Evolutionary conservation across 163 green algal species (phyloP), one percentile per base, ranked within the genome.

Genomic region (Trebouxiophyceae sp.): DNA sequence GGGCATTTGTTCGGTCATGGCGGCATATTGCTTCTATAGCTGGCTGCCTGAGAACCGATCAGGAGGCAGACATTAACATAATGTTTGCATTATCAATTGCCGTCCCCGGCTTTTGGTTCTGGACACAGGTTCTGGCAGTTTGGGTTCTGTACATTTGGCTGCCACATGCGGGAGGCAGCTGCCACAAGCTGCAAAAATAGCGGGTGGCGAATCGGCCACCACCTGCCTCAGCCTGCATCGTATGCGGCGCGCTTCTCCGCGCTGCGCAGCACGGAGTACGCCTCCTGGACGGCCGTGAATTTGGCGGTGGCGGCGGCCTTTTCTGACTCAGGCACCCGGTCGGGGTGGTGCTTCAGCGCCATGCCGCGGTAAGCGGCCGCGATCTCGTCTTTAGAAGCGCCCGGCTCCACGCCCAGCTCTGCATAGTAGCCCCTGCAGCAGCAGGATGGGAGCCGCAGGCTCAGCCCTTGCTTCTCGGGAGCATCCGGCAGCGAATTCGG

Each of bases 191-290:
- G 12, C 39, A 50, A 50, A 50, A 50, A 16, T 50, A 50, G 39
- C 39, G 39, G 39, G 16, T 16, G 8, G 39, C 39, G 8, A 8
- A 50, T 50, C 39, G 16, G 39, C 16, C 39, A 50, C n/a, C n/a
- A n/a, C n/a, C n/a, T n/a, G n/a, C n/a, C n/a, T 50, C 39, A 22
- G 24, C 77, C 62, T 54, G 32, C 28, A 47, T 89, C 72, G 34
- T 91, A 87, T 29, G 73, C 44, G 0, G 60, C 54, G 0, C 81
- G 60, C 33, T 62, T 70, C 7, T 20, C 32, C 0, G 66, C 45
- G 54, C 87, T 74, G 0, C 81, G 45, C 50, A 88, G 77, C 45
- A 81, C 60, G 19, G 54, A 31, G 58, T 84, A 88, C 1, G 79
- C 79, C 54, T 87, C 71, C 29, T 77, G 65, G 0, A 79, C 26